Conservation (phyloP, 495 filamentous ascomycete species). For the Tuber umbilicatum region DNA sequence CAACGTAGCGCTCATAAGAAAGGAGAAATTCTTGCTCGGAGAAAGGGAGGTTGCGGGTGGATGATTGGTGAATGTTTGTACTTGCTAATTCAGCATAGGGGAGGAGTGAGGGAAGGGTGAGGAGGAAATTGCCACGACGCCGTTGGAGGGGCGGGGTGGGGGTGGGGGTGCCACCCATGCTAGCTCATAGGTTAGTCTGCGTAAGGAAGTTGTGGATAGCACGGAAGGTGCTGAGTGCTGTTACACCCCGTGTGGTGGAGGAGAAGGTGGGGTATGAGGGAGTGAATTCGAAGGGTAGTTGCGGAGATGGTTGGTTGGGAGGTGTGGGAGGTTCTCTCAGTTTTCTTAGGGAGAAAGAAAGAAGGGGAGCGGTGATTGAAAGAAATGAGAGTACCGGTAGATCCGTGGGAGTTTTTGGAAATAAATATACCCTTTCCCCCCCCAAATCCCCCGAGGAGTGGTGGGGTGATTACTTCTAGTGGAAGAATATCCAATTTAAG, state of each 20-base stretch:
- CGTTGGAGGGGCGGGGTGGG: constrained; percentile 8
- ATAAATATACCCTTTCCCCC: constrained; percentile 11
- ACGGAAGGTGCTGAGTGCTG: constrained; percentile 33
- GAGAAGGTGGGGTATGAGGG: constrained; percentile 20
- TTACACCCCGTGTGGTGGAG: constrained; percentile 23
- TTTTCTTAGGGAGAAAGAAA: too few species aligned
- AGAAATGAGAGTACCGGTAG: constrained; percentile 24
- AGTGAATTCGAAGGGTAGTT: constrained; percentile 29
- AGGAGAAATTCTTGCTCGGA: constrained; percentile 17
- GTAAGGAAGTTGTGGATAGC: constrained; percentile 36
- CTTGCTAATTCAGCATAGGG: neutral
- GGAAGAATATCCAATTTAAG: neutral
- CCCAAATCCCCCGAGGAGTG: neutral
- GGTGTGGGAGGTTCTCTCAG: constrained; percentile 6
- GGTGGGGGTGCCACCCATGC: constrained; percentile 29
- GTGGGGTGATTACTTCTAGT: neutral
- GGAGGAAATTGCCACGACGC: neutral
- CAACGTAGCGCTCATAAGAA: constrained; percentile 15
- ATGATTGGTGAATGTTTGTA: neutral
- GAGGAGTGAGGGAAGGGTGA: neutral
- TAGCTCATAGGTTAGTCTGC: constrained; percentile 24
- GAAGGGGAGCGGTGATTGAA: too few species aligned
- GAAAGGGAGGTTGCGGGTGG: neutral
- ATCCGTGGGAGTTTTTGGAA: constrained; percentile 9
- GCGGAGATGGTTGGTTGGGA: constrained; percentile 8